These are phyloP conservation scores for Fraxinus platypoda DNA, from an alignment of 305 asterid species.

Conservation along the genomic window DNA sequence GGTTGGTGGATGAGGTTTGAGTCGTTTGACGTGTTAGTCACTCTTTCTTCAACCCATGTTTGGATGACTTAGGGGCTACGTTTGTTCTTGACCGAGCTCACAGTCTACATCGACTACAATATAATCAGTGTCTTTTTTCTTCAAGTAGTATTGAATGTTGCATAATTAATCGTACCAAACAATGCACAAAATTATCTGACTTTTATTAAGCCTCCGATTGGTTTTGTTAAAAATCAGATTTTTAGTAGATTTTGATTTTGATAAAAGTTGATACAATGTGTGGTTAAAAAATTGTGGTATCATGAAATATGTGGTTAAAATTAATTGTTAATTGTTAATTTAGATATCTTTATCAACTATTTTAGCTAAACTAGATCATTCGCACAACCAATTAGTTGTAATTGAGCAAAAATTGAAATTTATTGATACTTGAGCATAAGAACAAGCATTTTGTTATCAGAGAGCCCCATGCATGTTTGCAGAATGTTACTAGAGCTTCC, in stretches of 20 bases:
- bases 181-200: not conserved
- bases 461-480: constrained; percentile 37
- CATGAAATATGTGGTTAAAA: not conserved
- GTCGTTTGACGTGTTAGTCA: not conserved
- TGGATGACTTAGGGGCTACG: not conserved
- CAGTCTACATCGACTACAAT: not conserved
- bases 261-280: not conserved
- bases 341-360: not conserved
- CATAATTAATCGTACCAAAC: not conserved
- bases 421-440: not conserved
- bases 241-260: not conserved
- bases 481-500: constrained; percentile 76
- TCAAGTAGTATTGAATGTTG: not conserved
- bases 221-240: not conserved
- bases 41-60: not conserved
- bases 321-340: not conserved
- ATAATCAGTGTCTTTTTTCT: not conserved
- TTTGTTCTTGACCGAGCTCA: not conserved
- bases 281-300: no score
- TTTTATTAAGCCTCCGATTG: not conserved
- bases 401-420: not conserved
- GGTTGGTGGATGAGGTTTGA: not conserved
- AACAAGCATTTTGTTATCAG: constrained; percentile 1
- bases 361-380: not conserved
- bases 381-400: not conserved